Evolutionary conservation across 2,329 filamentous ascomycete species (phyloP).

Genomic region (Alternaria brassicicola): DNA sequence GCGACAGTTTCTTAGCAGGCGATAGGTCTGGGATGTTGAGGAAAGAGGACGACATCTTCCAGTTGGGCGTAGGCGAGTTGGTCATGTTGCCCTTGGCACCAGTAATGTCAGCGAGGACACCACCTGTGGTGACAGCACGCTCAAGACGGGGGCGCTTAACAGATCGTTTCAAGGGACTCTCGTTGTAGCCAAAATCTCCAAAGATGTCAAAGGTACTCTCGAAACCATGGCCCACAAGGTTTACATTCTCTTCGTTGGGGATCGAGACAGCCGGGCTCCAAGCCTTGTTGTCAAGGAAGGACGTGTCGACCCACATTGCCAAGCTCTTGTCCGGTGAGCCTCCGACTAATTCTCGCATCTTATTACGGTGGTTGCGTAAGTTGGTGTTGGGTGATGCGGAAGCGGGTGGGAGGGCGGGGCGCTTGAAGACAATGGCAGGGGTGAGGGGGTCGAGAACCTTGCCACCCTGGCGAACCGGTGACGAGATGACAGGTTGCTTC

Average conservation of each 20-base stretch:
- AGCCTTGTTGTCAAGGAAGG: conserved; percentile 45
- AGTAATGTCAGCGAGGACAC: conserved; percentile 66
- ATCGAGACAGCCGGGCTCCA: conserved; percentile 73
- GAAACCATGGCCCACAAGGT: conserved; percentile 57
- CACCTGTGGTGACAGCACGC: conserved; percentile 66
- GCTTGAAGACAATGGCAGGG: conserved; percentile 81
- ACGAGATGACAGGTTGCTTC: conserved; percentile 55
- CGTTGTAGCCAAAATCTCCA: conserved; percentile 53
- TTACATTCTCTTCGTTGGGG: conserved; percentile 62
- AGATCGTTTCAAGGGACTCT: conserved; percentile 70
- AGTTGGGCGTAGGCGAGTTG: conserved; percentile 43
- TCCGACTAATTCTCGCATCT: conserved; percentile 75
- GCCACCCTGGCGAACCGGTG: conserved; percentile 48
- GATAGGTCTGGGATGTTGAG: conserved; percentile 47
- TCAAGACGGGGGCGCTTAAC: conserved; percentile 66
- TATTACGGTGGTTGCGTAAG: conserved; percentile 83
- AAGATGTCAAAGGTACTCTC: conserved; percentile 68
- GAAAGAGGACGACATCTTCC: conserved; percentile 45
- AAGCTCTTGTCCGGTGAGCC: conserved; percentile 72
- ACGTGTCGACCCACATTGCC: conserved; percentile 60
- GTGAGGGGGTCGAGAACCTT: conserved; percentile 67
- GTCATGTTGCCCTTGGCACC: conserved; percentile 58
- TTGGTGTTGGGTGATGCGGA: conserved; percentile 95
- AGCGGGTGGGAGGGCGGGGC: conserved; percentile 66
- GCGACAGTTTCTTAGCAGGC: conserved; percentile 39